Conservation (phyloP, 2,329 filamentous ascomycete species). For the Aspergillus fumigatiaffinis region DNA sequence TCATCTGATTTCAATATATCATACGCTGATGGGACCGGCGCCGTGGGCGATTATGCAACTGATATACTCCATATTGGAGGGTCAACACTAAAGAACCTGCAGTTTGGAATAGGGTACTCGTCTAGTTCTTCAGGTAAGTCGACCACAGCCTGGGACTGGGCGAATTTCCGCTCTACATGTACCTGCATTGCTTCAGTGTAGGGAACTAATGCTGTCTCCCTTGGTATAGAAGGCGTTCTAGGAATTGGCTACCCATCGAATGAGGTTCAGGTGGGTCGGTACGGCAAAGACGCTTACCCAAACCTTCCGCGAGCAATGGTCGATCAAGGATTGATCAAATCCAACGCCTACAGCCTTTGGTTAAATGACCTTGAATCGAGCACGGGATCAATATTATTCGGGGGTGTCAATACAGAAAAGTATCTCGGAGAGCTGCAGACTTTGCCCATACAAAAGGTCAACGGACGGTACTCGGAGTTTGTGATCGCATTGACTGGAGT, state of each 20-base stretch:
- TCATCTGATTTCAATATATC: conserved; percentile 79
- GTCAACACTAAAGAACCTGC: conserved; percentile 47
- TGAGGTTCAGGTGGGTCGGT: conserved; percentile 57
- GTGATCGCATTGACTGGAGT: conserved; percentile 65
- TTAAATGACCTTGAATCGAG: conserved; percentile 66
- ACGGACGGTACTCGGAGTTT: conserved; percentile 58
- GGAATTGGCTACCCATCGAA: conserved; percentile 80
- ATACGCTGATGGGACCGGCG: conserved; percentile 77
- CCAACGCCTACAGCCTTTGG: conserved; percentile 71
- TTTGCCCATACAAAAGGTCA: conserved; percentile 59
- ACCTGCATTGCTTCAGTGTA: background rate
- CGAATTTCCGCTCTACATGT: background rate
- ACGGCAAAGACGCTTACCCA: conserved; percentile 52
- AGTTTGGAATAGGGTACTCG: conserved; percentile 57
- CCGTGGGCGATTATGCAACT: conserved; percentile 72
- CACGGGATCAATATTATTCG: conserved; percentile 68
- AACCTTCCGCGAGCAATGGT: conserved; percentile 68
- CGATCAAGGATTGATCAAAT: conserved; percentile 56
- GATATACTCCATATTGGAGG: conserved; percentile 63
- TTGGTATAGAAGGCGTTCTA: conserved; percentile 64
- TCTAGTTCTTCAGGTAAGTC: conserved; percentile 47
- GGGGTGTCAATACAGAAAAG: conserved; percentile 66
- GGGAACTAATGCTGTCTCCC: background rate
- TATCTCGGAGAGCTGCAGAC: conserved; percentile 62
- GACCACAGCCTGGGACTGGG: too few relatives aligned